Percentiles rank a stretch among this genome's conserved stretches.
These are phyloP conservation scores for Paraphaeosphaeria minitans DNA, from an alignment of 2,329 filamentous ascomycete species.

Conservation along the genomic window DNA sequence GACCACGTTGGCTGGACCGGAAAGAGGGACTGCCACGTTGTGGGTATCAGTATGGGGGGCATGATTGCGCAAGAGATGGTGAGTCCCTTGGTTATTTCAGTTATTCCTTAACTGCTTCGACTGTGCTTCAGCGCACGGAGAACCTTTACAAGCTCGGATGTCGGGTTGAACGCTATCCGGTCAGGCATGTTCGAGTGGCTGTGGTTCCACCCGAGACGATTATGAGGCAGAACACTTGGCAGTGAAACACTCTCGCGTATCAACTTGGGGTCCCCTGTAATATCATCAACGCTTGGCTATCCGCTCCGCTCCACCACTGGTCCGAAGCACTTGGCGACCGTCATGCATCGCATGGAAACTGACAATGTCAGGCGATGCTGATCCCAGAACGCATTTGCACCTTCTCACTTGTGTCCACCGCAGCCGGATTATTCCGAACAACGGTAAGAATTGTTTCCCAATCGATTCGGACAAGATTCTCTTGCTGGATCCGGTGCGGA, in stretches of 20 bases:
- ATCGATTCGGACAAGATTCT: background rate
- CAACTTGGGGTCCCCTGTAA: constrained; percentile 35
- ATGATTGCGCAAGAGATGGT: constrained; percentile 89
- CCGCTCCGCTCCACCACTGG: constrained; percentile 30
- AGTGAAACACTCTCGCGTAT: constrained; percentile 22
- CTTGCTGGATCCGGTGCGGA: no score
- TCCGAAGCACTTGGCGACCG: background rate
- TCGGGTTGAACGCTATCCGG: constrained; percentile 38
- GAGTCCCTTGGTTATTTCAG: constrained; percentile 26
- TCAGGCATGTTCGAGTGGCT: constrained; percentile 3
- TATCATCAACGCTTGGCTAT: constrained; percentile 17
- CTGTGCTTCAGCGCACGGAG: constrained; percentile 19
- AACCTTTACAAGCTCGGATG: constrained; percentile 23
- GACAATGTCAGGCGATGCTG: constrained; percentile 42
- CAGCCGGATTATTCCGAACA: constrained; percentile 54
- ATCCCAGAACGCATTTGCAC: constrained; percentile 56
- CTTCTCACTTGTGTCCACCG: constrained; percentile 58
- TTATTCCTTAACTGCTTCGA: constrained; percentile 5
- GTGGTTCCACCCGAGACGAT: constrained; percentile 9
- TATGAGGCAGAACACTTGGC: constrained; percentile 17
- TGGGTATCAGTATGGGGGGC: constrained; percentile 83
- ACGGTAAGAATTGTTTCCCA: constrained; percentile 30
- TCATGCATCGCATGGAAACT: background rate
- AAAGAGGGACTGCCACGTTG: constrained; percentile 66
- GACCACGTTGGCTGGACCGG: constrained; percentile 72